Evolutionary conservation across 352 stramenopile species (phyloP).

Genomic region (Phytophthora pluvialis): DNA sequence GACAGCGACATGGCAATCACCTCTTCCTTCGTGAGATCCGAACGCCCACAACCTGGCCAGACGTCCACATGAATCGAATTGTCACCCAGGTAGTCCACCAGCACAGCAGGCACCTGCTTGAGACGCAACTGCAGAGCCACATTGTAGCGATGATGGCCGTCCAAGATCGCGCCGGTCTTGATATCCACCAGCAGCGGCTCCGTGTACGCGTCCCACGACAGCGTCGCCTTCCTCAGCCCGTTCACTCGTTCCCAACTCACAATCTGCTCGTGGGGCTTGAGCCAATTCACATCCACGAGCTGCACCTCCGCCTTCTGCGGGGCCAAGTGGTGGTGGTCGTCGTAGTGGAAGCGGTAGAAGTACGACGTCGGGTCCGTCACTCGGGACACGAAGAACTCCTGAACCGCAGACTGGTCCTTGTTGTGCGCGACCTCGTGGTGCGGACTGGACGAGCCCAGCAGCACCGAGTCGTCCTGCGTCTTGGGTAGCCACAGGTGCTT

Average conservation of each 20-base stretch:
- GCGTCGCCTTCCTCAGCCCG: conserved; percentile 76
- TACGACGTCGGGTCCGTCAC: conserved; percentile 88
- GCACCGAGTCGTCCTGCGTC: conserved; percentile 82
- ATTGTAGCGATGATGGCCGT: conserved; percentile 86
- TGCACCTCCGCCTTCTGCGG: conserved; percentile 82
- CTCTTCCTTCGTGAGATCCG: conserved; percentile 73
- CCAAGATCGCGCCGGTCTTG: conserved; percentile 80
- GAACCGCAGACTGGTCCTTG: conserved; percentile 48
- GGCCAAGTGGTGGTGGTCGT: conserved; percentile 64
- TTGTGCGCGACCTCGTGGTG: background rate
- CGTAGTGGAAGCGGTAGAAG: conserved; percentile 86
- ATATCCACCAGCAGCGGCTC: conserved; percentile 83
- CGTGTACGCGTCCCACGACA: conserved; percentile 85
- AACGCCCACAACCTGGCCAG: conserved; percentile 76
- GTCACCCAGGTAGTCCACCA: conserved; percentile 85
- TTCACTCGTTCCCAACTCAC: conserved; percentile 83
- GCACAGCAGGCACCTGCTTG: conserved; percentile 74
- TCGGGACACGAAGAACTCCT: conserved; percentile 81
- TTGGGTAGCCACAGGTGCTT: conserved; percentile 76
- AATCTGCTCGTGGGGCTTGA: conserved; percentile 87
- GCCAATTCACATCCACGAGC: conserved; percentile 82
- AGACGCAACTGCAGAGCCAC: conserved; percentile 75
- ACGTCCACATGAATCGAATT: conserved; percentile 79
- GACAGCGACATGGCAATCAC: conserved; percentile 87
- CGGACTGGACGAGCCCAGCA: conserved; percentile 35